These are phyloP conservation scores for Saksenaea oblongispora DNA, from an alignment of 371 early-diverging fungal genomes.

Conservation along the genomic window DNA sequence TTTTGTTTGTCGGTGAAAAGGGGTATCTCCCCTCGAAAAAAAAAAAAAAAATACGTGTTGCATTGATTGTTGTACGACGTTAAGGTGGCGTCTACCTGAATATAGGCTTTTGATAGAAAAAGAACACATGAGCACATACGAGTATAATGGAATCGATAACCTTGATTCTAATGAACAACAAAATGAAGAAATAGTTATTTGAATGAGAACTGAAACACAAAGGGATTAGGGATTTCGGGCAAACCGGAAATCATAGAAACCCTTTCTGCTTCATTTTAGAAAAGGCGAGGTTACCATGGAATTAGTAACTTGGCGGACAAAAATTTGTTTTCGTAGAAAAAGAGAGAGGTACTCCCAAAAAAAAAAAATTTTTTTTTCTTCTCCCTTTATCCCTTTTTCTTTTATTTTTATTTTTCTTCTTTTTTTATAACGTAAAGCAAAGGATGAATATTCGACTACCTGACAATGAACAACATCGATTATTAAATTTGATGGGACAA, in stretches of 20 bases:
- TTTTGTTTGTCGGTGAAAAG: not conserved
- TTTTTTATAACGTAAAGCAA: not conserved
- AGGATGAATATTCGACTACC: not conserved
- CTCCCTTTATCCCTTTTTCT: conserved; percentile 8
- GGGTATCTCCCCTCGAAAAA: not conserved
- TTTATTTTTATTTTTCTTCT: conserved; percentile 6
- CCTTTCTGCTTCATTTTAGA: conserved; percentile 8
- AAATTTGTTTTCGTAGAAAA: conserved; percentile 3
- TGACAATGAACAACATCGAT: conserved; percentile 11
- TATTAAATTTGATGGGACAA: conserved; percentile 24
- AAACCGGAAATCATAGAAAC: conserved; percentile 1
- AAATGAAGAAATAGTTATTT: not conserved
- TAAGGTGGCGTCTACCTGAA: not conserved
- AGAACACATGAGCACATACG: not conserved
- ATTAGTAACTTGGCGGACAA: conserved; percentile 3
- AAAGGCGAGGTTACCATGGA: conserved; percentile 5
- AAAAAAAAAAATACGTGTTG: not conserved
- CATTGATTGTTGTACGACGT: conserved; percentile 5
- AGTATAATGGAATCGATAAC: not conserved
- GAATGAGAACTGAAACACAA: conserved; percentile 23
- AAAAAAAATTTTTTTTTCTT: conserved; percentile 9
- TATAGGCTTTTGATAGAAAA: not conserved
- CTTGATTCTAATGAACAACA: not conserved
- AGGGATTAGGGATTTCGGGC: conserved; percentile 7
- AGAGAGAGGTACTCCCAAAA: conserved; percentile 2